These are phyloP conservation scores for Citrus hindsii DNA, from an alignment of 345 rosid genomes.

Conservation along the genomic window DNA sequence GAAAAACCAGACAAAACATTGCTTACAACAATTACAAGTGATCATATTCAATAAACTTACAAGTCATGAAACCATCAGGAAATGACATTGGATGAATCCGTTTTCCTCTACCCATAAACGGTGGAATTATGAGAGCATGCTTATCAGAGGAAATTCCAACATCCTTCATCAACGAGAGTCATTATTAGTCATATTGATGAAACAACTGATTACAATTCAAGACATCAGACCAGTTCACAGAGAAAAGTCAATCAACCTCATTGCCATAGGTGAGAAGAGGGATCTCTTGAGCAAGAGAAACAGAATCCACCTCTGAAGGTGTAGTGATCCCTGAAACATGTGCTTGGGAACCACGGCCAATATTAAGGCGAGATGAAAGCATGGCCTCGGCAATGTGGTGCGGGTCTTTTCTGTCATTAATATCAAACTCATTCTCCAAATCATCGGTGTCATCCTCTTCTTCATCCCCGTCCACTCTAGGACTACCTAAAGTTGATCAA, in stretches of 20 bases:
- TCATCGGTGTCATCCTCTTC: slow-evolving; percentile 71
- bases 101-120: slow-evolving; percentile 50
- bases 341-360: slow-evolving; percentile 34
- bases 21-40: background rate
- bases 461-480: slow-evolving; percentile 67
- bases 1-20: background rate
- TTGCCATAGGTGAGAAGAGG: slow-evolving; percentile 71
- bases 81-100: slow-evolving; percentile 49
- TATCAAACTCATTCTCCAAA: slow-evolving; percentile 58
- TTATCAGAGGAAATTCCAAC: slow-evolving; percentile 64
- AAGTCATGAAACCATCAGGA: slow-evolving; percentile 48
- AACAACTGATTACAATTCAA: background rate
- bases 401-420: slow-evolving; percentile 35
- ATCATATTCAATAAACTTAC: slow-evolving; percentile 38
- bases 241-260: slow-evolving; percentile 43
- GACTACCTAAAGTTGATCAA: slow-evolving; percentile 42
- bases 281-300: slow-evolving; percentile 44
- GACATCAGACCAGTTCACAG: background rate
- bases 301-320: slow-evolving; percentile 54
- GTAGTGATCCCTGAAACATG: slow-evolving; percentile 28
- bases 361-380: slow-evolving; percentile 47
- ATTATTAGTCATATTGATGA: background rate
- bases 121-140: slow-evolving; percentile 77
- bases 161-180: slow-evolving; percentile 40
- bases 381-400: slow-evolving; percentile 43